Evolutionary conservation across 1,139 yeast species (phyloP).

Genomic region (Petasospora fabianii): DNA sequence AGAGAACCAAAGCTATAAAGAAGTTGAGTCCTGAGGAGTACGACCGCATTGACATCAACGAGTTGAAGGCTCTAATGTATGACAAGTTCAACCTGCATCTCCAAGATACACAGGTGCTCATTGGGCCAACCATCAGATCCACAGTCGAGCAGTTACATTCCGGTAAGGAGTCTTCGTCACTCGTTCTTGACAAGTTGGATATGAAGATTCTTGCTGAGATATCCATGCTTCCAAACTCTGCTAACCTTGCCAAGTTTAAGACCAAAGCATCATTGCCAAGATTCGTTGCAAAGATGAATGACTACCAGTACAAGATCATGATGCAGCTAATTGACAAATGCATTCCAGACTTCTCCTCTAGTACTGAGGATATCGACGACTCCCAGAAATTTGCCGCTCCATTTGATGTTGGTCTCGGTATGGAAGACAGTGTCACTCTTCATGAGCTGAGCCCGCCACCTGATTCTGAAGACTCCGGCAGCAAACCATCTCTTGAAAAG

Average conservation of each 20-base stretch:
- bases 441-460: constrained; percentile 16
- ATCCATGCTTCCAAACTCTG: constrained; percentile 80
- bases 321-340: constrained; percentile 72
- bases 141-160: constrained; percentile 68
- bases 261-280: constrained; percentile 80
- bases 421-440: constrained; percentile 20
- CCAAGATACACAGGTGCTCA: constrained; percentile 83
- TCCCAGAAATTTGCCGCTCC: constrained; percentile 16
- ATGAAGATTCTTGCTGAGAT: constrained; percentile 71
- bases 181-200: constrained; percentile 70
- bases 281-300: constrained; percentile 70
- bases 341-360: constrained; percentile 54
- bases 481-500: constrained; percentile 13
- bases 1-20: constrained; percentile 67
- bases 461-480: background rate
- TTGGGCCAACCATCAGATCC: constrained; percentile 77
- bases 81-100: constrained; percentile 77
- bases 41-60: constrained; percentile 67
- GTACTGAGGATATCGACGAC: constrained; percentile 25
- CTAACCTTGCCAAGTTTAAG: constrained; percentile 66
- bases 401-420: constrained; percentile 13
- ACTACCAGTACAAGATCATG: constrained; percentile 83
- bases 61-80: constrained; percentile 76
- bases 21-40: constrained; percentile 61
- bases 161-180: constrained; percentile 35